phyloP scores from a whole-genome alignment of 768 basidiomycete species.

The Austroboletus festivus region DNA sequence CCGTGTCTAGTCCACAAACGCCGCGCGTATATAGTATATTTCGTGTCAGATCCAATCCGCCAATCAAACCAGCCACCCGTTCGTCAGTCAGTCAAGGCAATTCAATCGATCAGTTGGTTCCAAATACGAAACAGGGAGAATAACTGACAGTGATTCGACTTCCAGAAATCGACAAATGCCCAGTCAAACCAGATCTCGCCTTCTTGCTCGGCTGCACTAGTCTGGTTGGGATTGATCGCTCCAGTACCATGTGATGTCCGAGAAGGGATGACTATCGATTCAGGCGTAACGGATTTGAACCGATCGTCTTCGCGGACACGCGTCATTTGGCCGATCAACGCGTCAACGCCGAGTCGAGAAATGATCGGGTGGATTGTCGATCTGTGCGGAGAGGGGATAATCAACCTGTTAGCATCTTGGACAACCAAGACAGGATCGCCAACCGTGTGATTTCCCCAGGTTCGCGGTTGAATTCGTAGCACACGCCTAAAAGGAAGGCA shows the following conservation, averaged over 20 bases:
- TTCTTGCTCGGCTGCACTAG: slow-evolving; percentile 45
- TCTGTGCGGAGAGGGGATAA: slow-evolving; percentile 36
- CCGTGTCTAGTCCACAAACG: slow-evolving; percentile 48
- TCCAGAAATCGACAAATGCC: slow-evolving; percentile 98
- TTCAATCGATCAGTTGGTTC: too few species aligned
- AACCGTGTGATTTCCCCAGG: slow-evolving; percentile 95
- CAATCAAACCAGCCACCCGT: not conserved
- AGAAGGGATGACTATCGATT: slow-evolving; percentile 65
- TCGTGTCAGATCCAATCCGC: too few species aligned
- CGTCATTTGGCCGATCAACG: slow-evolving; percentile 81
- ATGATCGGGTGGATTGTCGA: slow-evolving; percentile 87
- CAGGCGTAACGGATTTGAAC: slow-evolving; percentile 87
- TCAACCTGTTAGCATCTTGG: not conserved
- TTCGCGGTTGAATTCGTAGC: slow-evolving; percentile 95
- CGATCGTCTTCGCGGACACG: slow-evolving; percentile 89
- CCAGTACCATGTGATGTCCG: slow-evolving; percentile 26
- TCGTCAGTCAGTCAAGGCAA: too few species aligned
- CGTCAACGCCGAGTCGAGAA: slow-evolving; percentile 85
- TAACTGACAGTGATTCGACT: slow-evolving; percentile 89
- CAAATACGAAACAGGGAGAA: not conserved
- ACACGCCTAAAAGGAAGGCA: slow-evolving; percentile 86
- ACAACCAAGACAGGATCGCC: slow-evolving; percentile 17
- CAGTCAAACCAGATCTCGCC: slow-evolving; percentile 98
- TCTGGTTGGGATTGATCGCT: not conserved
- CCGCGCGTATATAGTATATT: too few species aligned